Evolutionary conservation across 2,329 filamentous ascomycete genomes (phyloP), one percentile per base, ranked within the genome.

Genomic region (Aspergillus tubingensis): DNA sequence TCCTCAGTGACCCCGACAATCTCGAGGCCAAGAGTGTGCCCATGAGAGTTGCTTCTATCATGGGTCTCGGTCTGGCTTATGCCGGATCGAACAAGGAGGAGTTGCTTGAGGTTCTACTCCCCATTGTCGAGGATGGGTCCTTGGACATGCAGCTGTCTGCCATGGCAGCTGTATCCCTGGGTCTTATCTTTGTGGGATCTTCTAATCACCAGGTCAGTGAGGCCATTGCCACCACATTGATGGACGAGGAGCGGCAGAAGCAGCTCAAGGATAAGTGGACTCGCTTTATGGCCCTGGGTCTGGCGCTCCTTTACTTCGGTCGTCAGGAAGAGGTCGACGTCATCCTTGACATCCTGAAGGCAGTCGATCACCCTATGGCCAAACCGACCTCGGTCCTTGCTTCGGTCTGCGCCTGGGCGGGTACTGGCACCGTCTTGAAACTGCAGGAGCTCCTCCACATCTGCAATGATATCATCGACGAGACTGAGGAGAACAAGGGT

Each of bases 321-420:
- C 89, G 92, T 65, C 95, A 99, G 78, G 95, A 99, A 77, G 94
- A 98, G 76, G 95, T 98, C n/a, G 95, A 99, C 71, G 94, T 98
- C 60, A 93, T 98, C 66, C 81, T 98, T 32, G 95, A 99, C 80
- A 96, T 95, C 0, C 85, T 99, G 58, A 99, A 98, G 82, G 95
- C 91, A 25, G 92, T 98, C 57, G 93, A 98, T 65, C 94, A 98
- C 74, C 94, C 95, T 23, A 96, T 97, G 88, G 91, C 93, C 19
- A 95, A 95, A 79, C 91, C 95, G n/a, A 96, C 94, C 1, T 91
- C 91, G 1, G 91, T 98, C 5, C 85, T 99, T 62, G 92, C 93
- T 15, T 94, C 96, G 72, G 96, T 98, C 58, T 99, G 96, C 73
- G 95, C 95, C 3, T 99, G 94, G 92, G 95, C 95, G 53, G 95